Base-by-base conservation (phyloP, 352 stramenopile species). In the Peronospora destructor region DNA sequence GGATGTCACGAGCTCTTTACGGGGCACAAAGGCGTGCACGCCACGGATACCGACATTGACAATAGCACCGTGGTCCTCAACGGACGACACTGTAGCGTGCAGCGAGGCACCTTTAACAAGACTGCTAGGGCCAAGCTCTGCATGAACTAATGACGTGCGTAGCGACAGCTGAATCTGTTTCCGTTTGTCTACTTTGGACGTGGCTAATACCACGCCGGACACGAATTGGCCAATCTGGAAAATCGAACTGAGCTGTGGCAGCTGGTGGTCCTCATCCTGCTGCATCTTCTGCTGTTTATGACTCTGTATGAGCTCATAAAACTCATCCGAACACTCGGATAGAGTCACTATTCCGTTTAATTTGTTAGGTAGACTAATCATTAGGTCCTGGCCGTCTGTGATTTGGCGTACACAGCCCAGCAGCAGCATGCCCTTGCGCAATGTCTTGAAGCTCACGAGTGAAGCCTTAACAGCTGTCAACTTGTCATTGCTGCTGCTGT, bases 51-150 rank as follows among this genome's bases (percentile, higher is more conserved):
- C 87, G 6, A 97, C 34, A 71, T 96, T 95, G 35, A 98, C 63
- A 17, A 98, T 80, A 26, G 87, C 92, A 42, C 94, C 94, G 66
- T 98, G 92, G 73, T 98, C 92, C 66, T 98, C 91, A 1, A 97
- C 61, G 2, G 78, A 95, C 17, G 74, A 50, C 37, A 98, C 83
- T 16, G 79, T 87, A 44, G 88, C 93, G 42, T 92, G 76, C 30
- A 98, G 52, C 3, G 77, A 63, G 45, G 88, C 73, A 36, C 70
- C 81, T 49, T 92, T 94, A 34, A 40, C 43, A 2, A 95, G 41
- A 14, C 70, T 79, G 43, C 81, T 60, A 25, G 74, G 57, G 23
- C 54, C 53, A 4, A 94, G 68, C 41, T 89, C 86, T 0, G 62
- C 66, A 65, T 98, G 94, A 30, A 98, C 55, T 48, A 84, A 62